Evolutionary conservation across 768 basidiomycete genomes (phyloP).

Genomic region (Hirschioporus abietinus): DNA sequence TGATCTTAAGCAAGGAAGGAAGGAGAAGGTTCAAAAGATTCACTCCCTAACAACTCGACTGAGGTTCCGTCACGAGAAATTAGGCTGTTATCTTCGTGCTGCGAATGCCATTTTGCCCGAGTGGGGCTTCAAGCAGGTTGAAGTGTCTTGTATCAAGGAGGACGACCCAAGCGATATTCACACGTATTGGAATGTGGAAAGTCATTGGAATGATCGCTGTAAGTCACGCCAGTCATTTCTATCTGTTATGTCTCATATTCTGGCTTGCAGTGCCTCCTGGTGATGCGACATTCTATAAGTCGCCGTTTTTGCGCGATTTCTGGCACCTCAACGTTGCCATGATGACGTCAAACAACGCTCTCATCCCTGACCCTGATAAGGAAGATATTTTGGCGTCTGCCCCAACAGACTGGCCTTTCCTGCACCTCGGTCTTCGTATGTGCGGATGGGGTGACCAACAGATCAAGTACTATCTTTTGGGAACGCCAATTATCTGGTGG

Average conservation of each 20-base stretch:
- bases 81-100: constrained; percentile 87
- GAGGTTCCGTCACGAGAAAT: constrained; percentile 69
- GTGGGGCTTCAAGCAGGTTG: constrained; percentile 99
- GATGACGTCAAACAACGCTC: constrained; percentile 99
- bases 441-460: constrained; percentile 91
- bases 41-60: constrained; percentile 90
- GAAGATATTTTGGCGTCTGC: constrained; percentile 94
- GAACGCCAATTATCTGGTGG: constrained; percentile 95
- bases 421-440: constrained; percentile 90
- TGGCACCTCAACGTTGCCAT: constrained; percentile 99
- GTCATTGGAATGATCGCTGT: constrained; percentile 95
- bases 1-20: constrained; percentile 65
- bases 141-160: constrained; percentile 90
- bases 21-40: constrained; percentile 56
- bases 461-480: constrained; percentile 89
- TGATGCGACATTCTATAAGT: constrained; percentile 76
- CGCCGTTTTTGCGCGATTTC: constrained; percentile 94
- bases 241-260: constrained; percentile 7
- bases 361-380: constrained; percentile 96
- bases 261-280: constrained; percentile 69
- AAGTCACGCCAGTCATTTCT: constrained; percentile 29
- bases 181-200: constrained; percentile 98
- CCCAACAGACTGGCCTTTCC: constrained; percentile 91
- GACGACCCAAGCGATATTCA: constrained; percentile 75
- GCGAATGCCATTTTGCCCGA: constrained; percentile 87